phyloP scores from a whole-genome alignment of 495 filamentous ascomycete species.

The Penicillium bovifimosum region DNA sequence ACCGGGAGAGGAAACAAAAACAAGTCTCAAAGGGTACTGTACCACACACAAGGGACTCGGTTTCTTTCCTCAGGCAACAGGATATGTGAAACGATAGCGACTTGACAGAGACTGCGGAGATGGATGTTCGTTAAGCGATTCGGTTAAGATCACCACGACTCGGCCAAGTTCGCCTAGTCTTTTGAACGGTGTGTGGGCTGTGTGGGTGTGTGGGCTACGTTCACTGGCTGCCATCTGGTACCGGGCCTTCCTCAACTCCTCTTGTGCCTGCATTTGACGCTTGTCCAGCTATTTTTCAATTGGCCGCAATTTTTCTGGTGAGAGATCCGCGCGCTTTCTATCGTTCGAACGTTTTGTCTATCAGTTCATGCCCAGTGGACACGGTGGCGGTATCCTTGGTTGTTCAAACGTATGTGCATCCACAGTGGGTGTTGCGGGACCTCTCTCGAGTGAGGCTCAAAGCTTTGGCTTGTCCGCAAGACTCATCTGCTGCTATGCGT shows the following conservation, averaged over 20 bases:
- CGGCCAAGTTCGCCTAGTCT: constrained; percentile 31
- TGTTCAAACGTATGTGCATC: constrained; percentile 1
- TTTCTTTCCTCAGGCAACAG: constrained; percentile 1
- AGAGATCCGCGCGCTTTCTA: not conserved
- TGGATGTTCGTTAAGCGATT: constrained; percentile 31
- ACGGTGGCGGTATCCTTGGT: not conserved
- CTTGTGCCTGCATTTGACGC: not conserved
- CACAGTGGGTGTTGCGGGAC: constrained; percentile 50
- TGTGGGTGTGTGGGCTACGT: constrained; percentile 12
- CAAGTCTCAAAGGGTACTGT: constrained; percentile 76
- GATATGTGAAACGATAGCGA: not conserved
- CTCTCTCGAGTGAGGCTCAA: constrained; percentile 96
- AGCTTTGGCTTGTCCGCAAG: constrained; percentile 81
- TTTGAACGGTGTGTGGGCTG: constrained; percentile 15
- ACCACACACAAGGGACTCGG: constrained; percentile 59
- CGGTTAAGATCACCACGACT: constrained; percentile 26
- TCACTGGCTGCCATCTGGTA: constrained; percentile 11
- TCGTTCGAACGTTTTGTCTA: constrained; percentile 7
- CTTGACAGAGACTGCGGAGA: constrained; percentile 25
- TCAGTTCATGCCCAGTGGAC: constrained; percentile 3
- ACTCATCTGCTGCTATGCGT: constrained; percentile 12
- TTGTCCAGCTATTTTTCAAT: not conserved
- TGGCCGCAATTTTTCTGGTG: constrained; percentile 8
- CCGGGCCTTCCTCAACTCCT: constrained; percentile 17
- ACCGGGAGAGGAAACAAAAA: constrained; percentile 79